A percentile compares a stretch with the other conserved stretches of the same genome.
These are phyloP conservation scores for Aspergillus sp. DNA, from an alignment of 2,329 filamentous ascomycete genomes.

Conservation along the genomic window DNA sequence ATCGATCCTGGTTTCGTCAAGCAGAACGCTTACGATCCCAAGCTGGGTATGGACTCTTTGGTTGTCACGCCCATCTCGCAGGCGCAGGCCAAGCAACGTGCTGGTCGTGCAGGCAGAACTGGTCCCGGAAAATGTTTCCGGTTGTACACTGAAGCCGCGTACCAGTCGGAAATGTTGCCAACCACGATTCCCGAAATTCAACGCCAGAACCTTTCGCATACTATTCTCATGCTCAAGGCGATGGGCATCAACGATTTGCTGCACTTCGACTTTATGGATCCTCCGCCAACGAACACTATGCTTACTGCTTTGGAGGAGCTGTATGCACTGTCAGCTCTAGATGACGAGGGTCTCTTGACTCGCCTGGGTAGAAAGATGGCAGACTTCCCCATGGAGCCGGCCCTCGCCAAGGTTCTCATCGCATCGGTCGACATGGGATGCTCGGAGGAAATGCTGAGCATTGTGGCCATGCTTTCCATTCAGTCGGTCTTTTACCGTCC, in stretches of 20 bases:
- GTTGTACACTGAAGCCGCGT: constrained; percentile 91
- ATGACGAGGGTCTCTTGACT: constrained; percentile 92
- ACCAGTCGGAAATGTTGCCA: constrained; percentile 94
- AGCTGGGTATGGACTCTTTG: constrained; percentile 95
- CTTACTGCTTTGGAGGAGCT: constrained; percentile 92
- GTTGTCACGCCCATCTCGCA: constrained; percentile 96
- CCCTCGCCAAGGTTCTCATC: constrained; percentile 86
- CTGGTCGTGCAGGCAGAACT: constrained; percentile 88
- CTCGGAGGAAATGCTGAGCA: constrained; percentile 89
- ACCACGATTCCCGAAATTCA: constrained; percentile 97
- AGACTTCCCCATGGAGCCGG: constrained; percentile 96
- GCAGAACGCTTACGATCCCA: constrained; percentile 94
- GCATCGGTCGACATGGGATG: constrained; percentile 83
- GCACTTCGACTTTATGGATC: constrained; percentile 99
- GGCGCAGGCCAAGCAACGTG: constrained; percentile 91
- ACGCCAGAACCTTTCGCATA: constrained; percentile 85
- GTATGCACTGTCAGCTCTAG: constrained; percentile 85
- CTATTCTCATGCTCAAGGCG: constrained; percentile 96
- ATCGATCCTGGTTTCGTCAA: constrained; percentile 97
- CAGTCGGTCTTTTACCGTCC: constrained; percentile 89
- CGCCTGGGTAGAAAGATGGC: constrained; percentile 95
- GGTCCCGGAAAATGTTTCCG: constrained; percentile 96
- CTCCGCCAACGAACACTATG: constrained; percentile 96
- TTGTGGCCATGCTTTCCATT: constrained; percentile 91
- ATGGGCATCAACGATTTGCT: constrained; percentile 99